Base-by-base conservation (phyloP, 2,329 filamentous ascomycete genomes). In the Penicillium paneum region DNA sequence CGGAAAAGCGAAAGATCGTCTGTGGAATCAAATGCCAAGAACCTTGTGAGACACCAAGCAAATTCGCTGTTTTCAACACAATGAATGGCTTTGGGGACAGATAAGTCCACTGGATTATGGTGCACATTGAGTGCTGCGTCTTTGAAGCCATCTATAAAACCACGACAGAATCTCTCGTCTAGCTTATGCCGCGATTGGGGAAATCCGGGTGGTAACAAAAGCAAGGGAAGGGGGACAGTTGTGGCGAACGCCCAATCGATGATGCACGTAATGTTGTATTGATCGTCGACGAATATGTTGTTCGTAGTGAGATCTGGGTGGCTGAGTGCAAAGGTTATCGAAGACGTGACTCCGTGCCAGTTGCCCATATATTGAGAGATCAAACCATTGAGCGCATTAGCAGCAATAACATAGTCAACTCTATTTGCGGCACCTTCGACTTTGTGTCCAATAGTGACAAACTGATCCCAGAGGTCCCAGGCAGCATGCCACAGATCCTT, bases 271-370 rank as follows among this genome's bases (percentile, higher is more conserved):
- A 47, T 19, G 5, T 28, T 47, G 8, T 28, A 47, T 13, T 36
- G 32, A 28, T 47, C 32, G 11, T 47, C 44, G 32, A 47, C 44
- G n/a, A 47, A 47, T 26, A 47, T 47, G 21, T 47, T 47, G 21
- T 5, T 19, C 44, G 24, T 32, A 1, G 32, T 36, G 11, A 47
- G 34, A 13, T 47, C 32, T 15, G 44, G 32, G n/a, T 47, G 44
- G 32, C 35, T 31, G 8, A 48, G 34, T 5, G 45, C 12, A 21
- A 48, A 48, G 13, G 3, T 19, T 12, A 15, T 10, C 17, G 45
- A 8, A 5, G 10, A 19, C 6, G 35, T 31, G 26, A 38, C 15
- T 19, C 12, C 35, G 5, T 19, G 15, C 46, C 35, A 49, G 12
- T 49, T 49, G 12, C 17, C 4, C 11, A 1, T 15, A 15, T 49